Evolutionary conservation across 768 basidiomycete species (phyloP).

Genomic region (Leccinellum rugosiceps): DNA sequence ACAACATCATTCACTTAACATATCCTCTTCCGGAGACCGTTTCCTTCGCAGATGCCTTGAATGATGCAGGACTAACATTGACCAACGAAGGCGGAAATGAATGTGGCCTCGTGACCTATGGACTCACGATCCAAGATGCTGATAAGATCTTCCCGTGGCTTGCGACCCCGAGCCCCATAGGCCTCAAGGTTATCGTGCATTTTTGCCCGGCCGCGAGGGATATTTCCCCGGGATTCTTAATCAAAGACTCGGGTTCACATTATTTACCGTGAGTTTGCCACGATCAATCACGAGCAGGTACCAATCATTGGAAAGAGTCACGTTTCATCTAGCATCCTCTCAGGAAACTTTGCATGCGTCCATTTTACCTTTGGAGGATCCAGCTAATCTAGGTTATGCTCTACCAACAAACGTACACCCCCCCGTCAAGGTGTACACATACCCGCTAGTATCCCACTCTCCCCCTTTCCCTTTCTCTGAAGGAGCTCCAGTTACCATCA

Average conservation of each 20-base stretch:
- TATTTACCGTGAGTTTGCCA: conserved; percentile 27
- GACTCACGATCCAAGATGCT: conserved; percentile 25
- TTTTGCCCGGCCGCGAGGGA: conserved; percentile 32
- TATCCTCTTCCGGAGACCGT: conserved; percentile 19
- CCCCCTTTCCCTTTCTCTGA: conserved; percentile 39
- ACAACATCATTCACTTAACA: conserved; percentile 32
- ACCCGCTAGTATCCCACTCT: conserved; percentile 33
- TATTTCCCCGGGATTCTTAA: conserved; percentile 24
- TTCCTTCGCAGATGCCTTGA: conserved; percentile 17
- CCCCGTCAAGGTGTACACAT: conserved; percentile 33
- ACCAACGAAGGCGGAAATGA: conserved; percentile 1
- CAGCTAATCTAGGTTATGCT: conserved; percentile 17
- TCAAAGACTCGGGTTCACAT: conserved; percentile 20
- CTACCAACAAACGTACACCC: conserved; percentile 24
- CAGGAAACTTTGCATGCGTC: conserved; percentile 35
- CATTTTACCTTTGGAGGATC: conserved; percentile 24
- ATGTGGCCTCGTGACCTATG: conserved; percentile 34
- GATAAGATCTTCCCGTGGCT: conserved; percentile 11
- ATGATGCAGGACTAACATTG: conserved; percentile 15
- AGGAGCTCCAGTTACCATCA: conserved; percentile 28
- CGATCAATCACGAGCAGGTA: background rate
- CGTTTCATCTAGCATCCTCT: conserved; percentile 35
- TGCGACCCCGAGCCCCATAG: background rate
- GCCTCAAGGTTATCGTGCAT: conserved; percentile 34
- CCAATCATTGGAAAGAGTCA: conserved; percentile 24